Percentiles rank a stretch among this genome's conserved stretches.
phyloP scores from a whole-genome alignment of 225 moss, liverwort and hornwort genomes.

The Physcomitrium patens region DNA sequence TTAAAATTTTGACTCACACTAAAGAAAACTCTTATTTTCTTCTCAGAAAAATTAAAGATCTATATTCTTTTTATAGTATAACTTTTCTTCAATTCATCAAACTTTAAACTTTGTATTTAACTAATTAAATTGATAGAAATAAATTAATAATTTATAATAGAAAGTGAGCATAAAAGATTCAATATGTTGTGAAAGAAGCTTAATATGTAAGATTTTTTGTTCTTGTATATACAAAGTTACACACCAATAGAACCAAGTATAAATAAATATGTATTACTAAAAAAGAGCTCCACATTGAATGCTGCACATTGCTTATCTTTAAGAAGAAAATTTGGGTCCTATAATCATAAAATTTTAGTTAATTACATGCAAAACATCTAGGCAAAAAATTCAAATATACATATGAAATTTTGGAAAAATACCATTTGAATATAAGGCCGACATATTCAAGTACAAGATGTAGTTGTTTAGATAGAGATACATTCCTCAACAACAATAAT shows the following conservation, averaged over 20 bases:
- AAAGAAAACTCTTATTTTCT: constrained; percentile 84
- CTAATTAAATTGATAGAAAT: constrained; percentile 41
- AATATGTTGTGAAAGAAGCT: not conserved
- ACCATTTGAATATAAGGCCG: too few relatives aligned
- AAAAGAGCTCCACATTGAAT: constrained; percentile 1
- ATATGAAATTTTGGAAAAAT: too few relatives aligned
- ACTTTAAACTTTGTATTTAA: constrained; percentile 83
- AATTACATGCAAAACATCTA: too few relatives aligned
- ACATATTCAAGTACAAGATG: too few relatives aligned
- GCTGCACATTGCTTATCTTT: constrained; percentile 24
- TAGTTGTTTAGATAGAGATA: too few relatives aligned
- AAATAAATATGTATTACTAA: not conserved
- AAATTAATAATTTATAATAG: constrained; percentile 13
- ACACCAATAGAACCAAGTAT: not conserved
- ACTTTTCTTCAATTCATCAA: constrained; percentile 59
- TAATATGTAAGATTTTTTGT: not conserved
- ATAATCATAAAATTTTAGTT: too few relatives aligned
- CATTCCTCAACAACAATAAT: too few relatives aligned
- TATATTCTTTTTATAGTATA: constrained; percentile 58
- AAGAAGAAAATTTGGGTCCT: too few relatives aligned
- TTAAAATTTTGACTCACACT: constrained; percentile 45
- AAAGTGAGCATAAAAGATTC: constrained; percentile 6
- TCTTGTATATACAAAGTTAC: not conserved
- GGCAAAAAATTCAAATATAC: too few relatives aligned
- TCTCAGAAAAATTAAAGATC: constrained; percentile 90